phyloP scores from a whole-genome alignment of 1,139 yeast genomes.

The Groenewaldozyma auringiensis region DNA sequence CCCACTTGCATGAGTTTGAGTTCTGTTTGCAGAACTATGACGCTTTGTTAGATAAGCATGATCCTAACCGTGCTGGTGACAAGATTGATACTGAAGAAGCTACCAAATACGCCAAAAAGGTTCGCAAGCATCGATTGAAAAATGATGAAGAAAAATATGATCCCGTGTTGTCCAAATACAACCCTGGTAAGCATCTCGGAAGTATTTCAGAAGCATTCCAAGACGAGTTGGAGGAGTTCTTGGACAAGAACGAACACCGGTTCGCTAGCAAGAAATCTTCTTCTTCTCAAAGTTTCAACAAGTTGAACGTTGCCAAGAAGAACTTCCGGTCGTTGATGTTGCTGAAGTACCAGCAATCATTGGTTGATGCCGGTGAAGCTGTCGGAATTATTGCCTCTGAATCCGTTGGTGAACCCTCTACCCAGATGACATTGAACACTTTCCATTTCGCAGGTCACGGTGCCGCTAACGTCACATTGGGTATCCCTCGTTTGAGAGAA shows the following conservation, averaged over 20 bases:
- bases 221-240: constrained; percentile 64
- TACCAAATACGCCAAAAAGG: constrained; percentile 70
- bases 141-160: constrained; percentile 65
- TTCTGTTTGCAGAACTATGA: constrained; percentile 91
- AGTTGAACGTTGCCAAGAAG: constrained; percentile 51
- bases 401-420: constrained; percentile 98
- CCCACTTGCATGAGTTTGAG: constrained; percentile 86
- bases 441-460: constrained; percentile 99
- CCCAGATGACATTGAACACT: constrained; percentile 98
- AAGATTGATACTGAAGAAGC: constrained; percentile 81
- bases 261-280: constrained; percentile 47
- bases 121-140: constrained; percentile 64
- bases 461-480: constrained; percentile 98
- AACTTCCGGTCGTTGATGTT: constrained; percentile 96
- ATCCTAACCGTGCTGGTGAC: constrained; percentile 69
- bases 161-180: constrained; percentile 78
- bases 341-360: constrained; percentile 93
- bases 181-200: constrained; percentile 86
- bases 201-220: constrained; percentile 89
- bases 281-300: constrained; percentile 14
- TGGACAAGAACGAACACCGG: constrained; percentile 40
- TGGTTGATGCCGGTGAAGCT: constrained; percentile 93
- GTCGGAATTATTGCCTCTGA: constrained; percentile 98
- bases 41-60: constrained; percentile 76
- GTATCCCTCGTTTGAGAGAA: constrained; percentile 99